Base-by-base conservation (phyloP, 2,329 filamentous ascomycete genomes). In the Clonostachys rhizophaga region DNA sequence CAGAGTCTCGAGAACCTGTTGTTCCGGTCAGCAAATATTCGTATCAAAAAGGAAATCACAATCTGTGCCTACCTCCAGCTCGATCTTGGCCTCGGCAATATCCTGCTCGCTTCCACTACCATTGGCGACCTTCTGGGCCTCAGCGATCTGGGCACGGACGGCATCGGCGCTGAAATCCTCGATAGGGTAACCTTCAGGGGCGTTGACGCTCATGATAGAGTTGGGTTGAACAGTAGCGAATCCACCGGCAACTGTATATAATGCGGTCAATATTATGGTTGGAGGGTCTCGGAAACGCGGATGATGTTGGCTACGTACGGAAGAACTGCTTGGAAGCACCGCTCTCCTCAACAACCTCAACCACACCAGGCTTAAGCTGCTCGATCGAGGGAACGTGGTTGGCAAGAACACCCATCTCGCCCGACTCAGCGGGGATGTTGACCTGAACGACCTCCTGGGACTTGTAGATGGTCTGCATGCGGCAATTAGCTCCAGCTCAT, bases 321-420 rank as follows among this genome's bases (percentile, higher is more conserved):
- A 99, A 99, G 79, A 94, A 99, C 75, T 95, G 89, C 84, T 99
- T 99, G 87, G 70, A 77, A 66, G 78, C 79, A 65, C 90, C 89
- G 65, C 76, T 82, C 82, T 99, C 94, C 80, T 97, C 92, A 58
- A 97, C 83, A 66, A 99, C 81, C 80, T 97, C 92, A 82, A 99
- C 81, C 59, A 97, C 76, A 65, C 94, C 94, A 52, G 94, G 91
- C 83, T 95, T 96, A 72, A 99, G 81, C 81, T 99, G 94, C 81
- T 99, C 94, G 67, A 99, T 97, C 53, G 91, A 91, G 56, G 94
- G 91, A 63, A 99, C 94, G 83, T 99, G 94, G 81, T 94, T 95
- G 70, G 94, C 94, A 67, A 99, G 87, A 63, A 99, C 87, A 87
- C 94, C 94, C 94, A 99, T 99, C 63, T 97, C 94, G 70, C 94